Evolutionary conservation across 805 yeast species (phyloP).

Genomic region (Myxozyma nipponensis): DNA sequence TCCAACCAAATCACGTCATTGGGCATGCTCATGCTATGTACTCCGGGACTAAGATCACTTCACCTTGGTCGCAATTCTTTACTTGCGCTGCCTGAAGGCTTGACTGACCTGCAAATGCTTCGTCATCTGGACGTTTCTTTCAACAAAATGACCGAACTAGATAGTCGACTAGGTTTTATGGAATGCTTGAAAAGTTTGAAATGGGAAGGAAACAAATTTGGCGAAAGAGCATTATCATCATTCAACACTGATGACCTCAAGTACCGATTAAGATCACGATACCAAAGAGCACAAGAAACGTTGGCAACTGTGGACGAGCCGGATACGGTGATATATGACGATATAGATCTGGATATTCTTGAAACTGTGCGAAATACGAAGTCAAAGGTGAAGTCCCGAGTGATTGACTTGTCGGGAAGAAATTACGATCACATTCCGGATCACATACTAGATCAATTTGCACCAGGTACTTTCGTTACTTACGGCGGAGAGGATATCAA

Average conservation of each 20-base stretch:
- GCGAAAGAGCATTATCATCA: slow-evolving; percentile 11
- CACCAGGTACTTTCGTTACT: slow-evolving; percentile 11
- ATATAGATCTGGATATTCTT: slow-evolving; percentile 10
- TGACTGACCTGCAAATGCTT: slow-evolving; percentile 7
- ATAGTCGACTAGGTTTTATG: slow-evolving; percentile 13
- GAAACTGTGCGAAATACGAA: slow-evolving; percentile 6
- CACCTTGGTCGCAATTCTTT: slow-evolving; percentile 14
- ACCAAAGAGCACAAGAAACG: slow-evolving; percentile 3
- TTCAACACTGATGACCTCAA: slow-evolving; percentile 11
- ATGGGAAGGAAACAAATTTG: slow-evolving; percentile 27
- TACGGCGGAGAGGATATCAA: slow-evolving; percentile 9
- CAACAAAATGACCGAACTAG: slow-evolving; percentile 14
- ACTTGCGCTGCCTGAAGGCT: slow-evolving; percentile 17
- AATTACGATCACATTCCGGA: slow-evolving; percentile 10
- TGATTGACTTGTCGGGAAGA: slow-evolving; percentile 20
- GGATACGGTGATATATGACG: neutral
- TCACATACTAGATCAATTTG: slow-evolving; percentile 8
- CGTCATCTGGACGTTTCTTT: slow-evolving; percentile 13
- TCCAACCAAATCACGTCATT: slow-evolving; percentile 16
- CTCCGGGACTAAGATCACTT: slow-evolving; percentile 17
- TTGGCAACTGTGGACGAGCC: neutral
- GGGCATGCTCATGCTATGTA: slow-evolving; percentile 24
- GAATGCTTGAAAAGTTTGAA: slow-evolving; percentile 10
- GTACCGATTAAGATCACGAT: slow-evolving; percentile 12
- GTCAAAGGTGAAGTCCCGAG: slow-evolving; percentile 1